Conservation (phyloP, 2,329 filamentous ascomycete genomes). For the Alternaria triticina region DNA sequence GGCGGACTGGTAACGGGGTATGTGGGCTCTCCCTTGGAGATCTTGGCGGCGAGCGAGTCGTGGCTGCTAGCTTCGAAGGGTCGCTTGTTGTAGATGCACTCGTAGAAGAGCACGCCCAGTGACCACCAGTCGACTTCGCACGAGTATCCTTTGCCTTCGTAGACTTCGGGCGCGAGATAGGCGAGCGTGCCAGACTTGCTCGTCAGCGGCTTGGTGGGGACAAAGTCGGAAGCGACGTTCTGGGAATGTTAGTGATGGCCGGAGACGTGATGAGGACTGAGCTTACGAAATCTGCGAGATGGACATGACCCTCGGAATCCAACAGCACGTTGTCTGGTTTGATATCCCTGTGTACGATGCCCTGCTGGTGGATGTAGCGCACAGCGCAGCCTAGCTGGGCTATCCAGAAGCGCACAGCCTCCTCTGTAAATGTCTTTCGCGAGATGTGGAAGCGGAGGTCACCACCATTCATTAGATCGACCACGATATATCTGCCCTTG, state of each 20-base stretch:
- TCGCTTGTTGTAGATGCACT: constrained; percentile 99
- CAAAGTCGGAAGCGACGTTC: constrained; percentile 96
- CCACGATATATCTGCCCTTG: constrained; percentile 76
- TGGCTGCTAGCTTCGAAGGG: constrained; percentile 93
- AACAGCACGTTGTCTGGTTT: constrained; percentile 53
- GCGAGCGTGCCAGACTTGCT: constrained; percentile 97
- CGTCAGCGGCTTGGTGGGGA: constrained; percentile 79
- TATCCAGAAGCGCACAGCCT: constrained; percentile 96
- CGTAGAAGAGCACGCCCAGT: constrained; percentile 95
- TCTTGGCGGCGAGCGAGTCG: constrained; percentile 77
- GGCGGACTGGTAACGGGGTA: constrained; percentile 93
- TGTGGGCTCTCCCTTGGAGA: constrained; percentile 80
- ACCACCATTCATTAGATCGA: constrained; percentile 97
- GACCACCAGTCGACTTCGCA: constrained; percentile 98
- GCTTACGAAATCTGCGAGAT: constrained; percentile 95
- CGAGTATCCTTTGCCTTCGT: constrained; percentile 86
- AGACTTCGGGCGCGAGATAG: constrained; percentile 95
- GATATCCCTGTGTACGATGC: constrained; percentile 52
- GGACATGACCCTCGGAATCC: constrained; percentile 71
- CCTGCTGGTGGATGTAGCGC: constrained; percentile 57
- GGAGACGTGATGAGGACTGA: neutral
- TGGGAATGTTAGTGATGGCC: constrained; percentile 55
- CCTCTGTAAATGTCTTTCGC: constrained; percentile 96
- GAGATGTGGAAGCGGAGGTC: constrained; percentile 98
- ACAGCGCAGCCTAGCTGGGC: constrained; percentile 91